Evolutionary conservation across 441 rosid genomes (phyloP).

Genomic region (Erysimum cheiri): DNA sequence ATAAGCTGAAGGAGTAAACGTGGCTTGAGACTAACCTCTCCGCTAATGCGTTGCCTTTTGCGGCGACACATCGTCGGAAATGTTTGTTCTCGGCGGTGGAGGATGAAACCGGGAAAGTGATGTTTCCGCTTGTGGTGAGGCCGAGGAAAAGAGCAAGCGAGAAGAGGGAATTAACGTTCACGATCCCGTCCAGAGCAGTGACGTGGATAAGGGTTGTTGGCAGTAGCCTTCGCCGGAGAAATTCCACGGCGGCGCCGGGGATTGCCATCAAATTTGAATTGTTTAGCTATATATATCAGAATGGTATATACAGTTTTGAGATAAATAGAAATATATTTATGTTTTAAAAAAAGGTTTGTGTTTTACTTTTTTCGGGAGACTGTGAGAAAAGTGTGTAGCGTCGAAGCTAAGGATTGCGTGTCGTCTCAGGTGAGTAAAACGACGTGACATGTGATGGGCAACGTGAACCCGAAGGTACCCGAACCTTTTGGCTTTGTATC

Average conservation of each 20-base stretch:
- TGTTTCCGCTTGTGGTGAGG: slow-evolving; percentile 47
- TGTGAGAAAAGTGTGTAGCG: slow-evolving; percentile 33
- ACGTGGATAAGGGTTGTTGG: slow-evolving; percentile 64
- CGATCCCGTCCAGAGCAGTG: slow-evolving; percentile 78
- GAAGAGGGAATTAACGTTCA: slow-evolving; percentile 84
- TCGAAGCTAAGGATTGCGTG: slow-evolving; percentile 38
- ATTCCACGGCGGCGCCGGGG: slow-evolving; percentile 32
- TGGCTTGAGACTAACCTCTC: slow-evolving; percentile 70
- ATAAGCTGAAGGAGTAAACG: slow-evolving; percentile 84
- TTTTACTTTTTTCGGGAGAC: neutral
- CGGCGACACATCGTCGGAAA: slow-evolving; percentile 49
- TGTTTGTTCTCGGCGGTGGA: slow-evolving; percentile 32
- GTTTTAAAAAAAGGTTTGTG: neutral
- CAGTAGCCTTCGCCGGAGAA: slow-evolving; percentile 35
- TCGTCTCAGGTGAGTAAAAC: slow-evolving; percentile 30
- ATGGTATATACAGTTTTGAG: neutral
- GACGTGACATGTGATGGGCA: slow-evolving; percentile 23
- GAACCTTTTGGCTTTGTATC: slow-evolving; percentile 5
- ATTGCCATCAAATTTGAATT: slow-evolving; percentile 25
- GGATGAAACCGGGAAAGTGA: slow-evolving; percentile 42
- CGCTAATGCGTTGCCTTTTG: slow-evolving; percentile 45
- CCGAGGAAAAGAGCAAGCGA: slow-evolving; percentile 83
- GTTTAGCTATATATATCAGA: neutral
- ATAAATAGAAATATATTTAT: no score
- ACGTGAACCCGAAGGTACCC: slow-evolving; percentile 1